Conservation (phyloP, 1,139 yeast genomes). For the Diutina siamensis region DNA sequence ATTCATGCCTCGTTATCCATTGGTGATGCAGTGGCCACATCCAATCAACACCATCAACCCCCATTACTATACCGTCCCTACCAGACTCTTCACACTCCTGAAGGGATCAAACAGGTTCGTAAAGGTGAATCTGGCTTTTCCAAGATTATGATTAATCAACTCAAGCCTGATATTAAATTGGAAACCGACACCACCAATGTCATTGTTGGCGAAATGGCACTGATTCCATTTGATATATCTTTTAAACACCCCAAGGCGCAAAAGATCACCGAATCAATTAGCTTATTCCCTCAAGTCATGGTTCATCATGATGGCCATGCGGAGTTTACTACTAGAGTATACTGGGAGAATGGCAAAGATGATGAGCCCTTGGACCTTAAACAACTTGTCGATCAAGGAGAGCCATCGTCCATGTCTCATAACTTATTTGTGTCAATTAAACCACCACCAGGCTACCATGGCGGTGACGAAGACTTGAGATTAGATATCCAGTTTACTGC, state of each 20-base stretch:
- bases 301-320: background rate
- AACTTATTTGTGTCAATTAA: background rate
- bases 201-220: background rate
- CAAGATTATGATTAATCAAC: background rate
- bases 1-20: background rate
- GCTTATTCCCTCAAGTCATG: background rate
- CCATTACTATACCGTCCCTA: background rate
- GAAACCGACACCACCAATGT: background rate
- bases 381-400: background rate
- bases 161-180: background rate
- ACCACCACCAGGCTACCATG: background rate
- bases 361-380: background rate
- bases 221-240: background rate
- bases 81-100: background rate
- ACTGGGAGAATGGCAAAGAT: slow-evolving; percentile 1
- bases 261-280: background rate
- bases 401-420: background rate
- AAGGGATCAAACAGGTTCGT: background rate
- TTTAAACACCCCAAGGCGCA: background rate
- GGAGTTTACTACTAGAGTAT: background rate
- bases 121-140: background rate
- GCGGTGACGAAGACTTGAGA: no score
- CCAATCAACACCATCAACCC: background rate
- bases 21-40: background rate
- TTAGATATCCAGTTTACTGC: background rate